Evolutionary conservation across 345 rosid species (phyloP), one percentile per base, ranked within the genome.

Genomic region (Viola odorata): DNA sequence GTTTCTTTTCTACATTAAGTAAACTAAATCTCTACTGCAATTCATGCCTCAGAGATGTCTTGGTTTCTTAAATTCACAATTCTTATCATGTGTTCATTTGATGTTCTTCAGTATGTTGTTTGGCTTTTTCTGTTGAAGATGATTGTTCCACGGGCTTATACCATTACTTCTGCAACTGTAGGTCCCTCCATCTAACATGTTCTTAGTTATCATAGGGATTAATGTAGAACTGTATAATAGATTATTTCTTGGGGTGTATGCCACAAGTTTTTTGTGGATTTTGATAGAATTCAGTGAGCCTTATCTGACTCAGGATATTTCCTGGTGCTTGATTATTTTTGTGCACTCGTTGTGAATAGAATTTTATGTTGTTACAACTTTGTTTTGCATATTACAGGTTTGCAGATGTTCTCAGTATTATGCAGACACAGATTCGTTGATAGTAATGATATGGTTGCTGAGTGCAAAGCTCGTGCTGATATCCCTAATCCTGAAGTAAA

Each of bases 111-210:
- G 98, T 89, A 84, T 55, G 74, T 87, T 50, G 96, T 92, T 69
- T 92, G 98, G 98, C 98, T 96, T 38, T 89, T 89, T 80, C 84
- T 92, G 41, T 69, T 92, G 76, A 89, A 84, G 81, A 80, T 85
- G 96, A 84, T 89, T 54, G 65, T 84, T 59, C 98, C 98, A 59
- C 79, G 75, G 55, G 71, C 58, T 50, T 89, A 84, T 68, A 85
- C 94, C 39, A 84, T 84, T 64, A 89, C 96, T 16, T 85, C 77
- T 64, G 96, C 94, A 62, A 85, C 82, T 65, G 98, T 92, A 80
- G 58, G 88, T 76, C 54, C 23, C 45, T 64, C 8, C 7, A 55
- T 7, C 58, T 6, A 6, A 50, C 51, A 55, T 52, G 69, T 45
- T 60, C 39, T 55, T 38, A 39, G 45, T 41, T 15, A 57, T 32